Conservation (phyloP, 2,329 filamentous ascomycete genomes). For the Chalara sp. region DNA sequence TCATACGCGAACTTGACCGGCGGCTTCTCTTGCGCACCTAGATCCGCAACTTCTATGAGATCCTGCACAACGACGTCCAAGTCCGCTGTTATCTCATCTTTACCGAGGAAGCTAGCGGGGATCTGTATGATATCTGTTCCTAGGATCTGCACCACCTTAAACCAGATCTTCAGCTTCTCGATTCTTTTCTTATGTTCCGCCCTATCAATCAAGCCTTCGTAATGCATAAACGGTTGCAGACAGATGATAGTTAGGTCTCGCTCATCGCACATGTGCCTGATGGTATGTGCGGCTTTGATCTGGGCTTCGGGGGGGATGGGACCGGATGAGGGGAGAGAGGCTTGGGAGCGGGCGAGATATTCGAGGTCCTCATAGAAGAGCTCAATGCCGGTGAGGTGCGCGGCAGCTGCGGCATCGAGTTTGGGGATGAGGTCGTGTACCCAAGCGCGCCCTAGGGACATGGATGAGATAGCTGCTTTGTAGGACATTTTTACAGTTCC, state of each 20-base stretch:
- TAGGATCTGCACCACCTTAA: slow-evolving; percentile 54
- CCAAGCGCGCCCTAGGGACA: slow-evolving; percentile 54
- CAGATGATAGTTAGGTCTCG: slow-evolving; percentile 49
- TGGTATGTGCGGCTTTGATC: slow-evolving; percentile 49
- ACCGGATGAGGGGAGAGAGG: neutral
- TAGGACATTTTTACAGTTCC: neutral
- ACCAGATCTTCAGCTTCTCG: slow-evolving; percentile 40
- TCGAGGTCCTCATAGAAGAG: slow-evolving; percentile 73
- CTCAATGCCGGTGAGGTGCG: slow-evolving; percentile 65
- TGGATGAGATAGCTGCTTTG: neutral
- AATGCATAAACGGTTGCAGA: slow-evolving; percentile 64
- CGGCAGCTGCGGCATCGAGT: slow-evolving; percentile 57
- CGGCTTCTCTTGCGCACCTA: slow-evolving; percentile 50
- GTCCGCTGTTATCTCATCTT: slow-evolving; percentile 36
- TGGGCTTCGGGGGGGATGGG: slow-evolving; percentile 14
- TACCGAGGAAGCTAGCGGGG: slow-evolving; percentile 58
- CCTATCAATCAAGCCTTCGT: slow-evolving; percentile 66
- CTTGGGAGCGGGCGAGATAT: slow-evolving; percentile 40
- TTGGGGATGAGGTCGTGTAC: slow-evolving; percentile 63
- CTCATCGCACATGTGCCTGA: slow-evolving; percentile 49
- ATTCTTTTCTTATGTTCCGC: slow-evolving; percentile 24
- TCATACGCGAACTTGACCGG: slow-evolving; percentile 64
- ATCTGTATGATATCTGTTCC: slow-evolving; percentile 66
- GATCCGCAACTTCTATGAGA: slow-evolving; percentile 56
- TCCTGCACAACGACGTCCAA: slow-evolving; percentile 53